Evolutionary conservation across 352 stramenopile species (phyloP).

Genomic region (Pythium pyrilobum): DNA sequence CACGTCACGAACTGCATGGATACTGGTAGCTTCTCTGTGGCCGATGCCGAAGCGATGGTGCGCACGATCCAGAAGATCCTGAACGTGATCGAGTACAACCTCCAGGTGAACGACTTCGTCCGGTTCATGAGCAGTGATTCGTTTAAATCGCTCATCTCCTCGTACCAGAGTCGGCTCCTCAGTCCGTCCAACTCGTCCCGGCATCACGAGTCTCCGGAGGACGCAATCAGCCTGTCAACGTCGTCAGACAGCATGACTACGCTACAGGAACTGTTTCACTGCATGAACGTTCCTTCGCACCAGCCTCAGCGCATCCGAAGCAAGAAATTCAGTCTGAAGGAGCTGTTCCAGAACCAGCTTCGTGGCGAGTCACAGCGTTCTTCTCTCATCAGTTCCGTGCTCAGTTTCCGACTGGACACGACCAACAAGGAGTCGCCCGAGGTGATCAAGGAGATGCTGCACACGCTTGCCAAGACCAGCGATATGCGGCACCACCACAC

Average conservation of each 20-base stretch:
- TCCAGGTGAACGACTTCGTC: slow-evolving; percentile 86
- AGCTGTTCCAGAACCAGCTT: slow-evolving; percentile 60
- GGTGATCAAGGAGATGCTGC: slow-evolving; percentile 66
- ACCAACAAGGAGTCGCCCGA: slow-evolving; percentile 48
- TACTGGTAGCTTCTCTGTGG: slow-evolving; percentile 57
- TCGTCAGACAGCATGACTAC: slow-evolving; percentile 81
- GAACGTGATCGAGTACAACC: slow-evolving; percentile 58
- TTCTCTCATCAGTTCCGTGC: slow-evolving; percentile 64
- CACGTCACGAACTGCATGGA: slow-evolving; percentile 54
- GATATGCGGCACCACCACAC: slow-evolving; percentile 69
- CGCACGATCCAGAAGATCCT: slow-evolving; percentile 51
- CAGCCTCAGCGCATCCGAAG: slow-evolving; percentile 67
- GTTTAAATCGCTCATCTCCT: slow-evolving; percentile 73
- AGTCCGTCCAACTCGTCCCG: slow-evolving; percentile 47
- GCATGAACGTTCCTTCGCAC: slow-evolving; percentile 83
- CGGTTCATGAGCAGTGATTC: slow-evolving; percentile 80
- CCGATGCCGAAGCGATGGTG: slow-evolving; percentile 55
- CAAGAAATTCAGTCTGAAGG: slow-evolving; percentile 62
- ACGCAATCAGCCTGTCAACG: slow-evolving; percentile 18
- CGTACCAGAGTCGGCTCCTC: slow-evolving; percentile 68
- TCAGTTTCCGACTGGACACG: slow-evolving; percentile 61
- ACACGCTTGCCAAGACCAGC: slow-evolving; percentile 62
- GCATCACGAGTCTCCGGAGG: slow-evolving; percentile 17
- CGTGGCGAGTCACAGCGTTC: slow-evolving; percentile 53
- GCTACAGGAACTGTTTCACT: slow-evolving; percentile 83